These are phyloP conservation scores for Strobilomyces echinocephalus DNA, from an alignment of 768 basidiomycete genomes.

Conservation along the genomic window DNA sequence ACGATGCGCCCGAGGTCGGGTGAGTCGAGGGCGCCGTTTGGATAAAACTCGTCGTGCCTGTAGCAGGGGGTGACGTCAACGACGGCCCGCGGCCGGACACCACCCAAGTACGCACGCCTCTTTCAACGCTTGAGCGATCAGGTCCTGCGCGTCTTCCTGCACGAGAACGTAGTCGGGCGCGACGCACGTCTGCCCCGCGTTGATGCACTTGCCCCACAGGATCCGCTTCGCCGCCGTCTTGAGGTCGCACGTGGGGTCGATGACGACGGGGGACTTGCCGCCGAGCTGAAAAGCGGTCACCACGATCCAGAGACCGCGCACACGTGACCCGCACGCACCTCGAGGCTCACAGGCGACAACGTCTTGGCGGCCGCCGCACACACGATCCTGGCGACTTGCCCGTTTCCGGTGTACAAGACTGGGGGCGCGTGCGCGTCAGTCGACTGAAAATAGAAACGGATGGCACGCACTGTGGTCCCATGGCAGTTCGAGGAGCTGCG, in stretches of 20 bases:
- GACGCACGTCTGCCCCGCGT: slow-evolving; percentile 74
- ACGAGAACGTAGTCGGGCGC: slow-evolving; percentile 57
- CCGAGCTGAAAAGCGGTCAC: slow-evolving; percentile 41
- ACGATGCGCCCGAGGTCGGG: slow-evolving; percentile 51
- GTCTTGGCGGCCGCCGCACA: slow-evolving; percentile 72
- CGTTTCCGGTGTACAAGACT: slow-evolving; percentile 56
- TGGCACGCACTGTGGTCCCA: slow-evolving; percentile 53
- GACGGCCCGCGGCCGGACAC: not conserved
- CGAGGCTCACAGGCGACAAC: slow-evolving; percentile 62
- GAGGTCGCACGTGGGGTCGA: slow-evolving; percentile 68
- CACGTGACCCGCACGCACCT: slow-evolving; percentile 31
- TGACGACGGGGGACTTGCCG: slow-evolving; percentile 71
- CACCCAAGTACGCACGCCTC: slow-evolving; percentile 33
- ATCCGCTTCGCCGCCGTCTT: slow-evolving; percentile 63
- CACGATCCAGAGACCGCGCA: not conserved
- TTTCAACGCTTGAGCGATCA: slow-evolving; percentile 37
- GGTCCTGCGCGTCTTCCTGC: slow-evolving; percentile 36
- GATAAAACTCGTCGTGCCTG: slow-evolving; percentile 34
- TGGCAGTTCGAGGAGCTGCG: slow-evolving; percentile 63
- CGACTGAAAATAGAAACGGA: not conserved
- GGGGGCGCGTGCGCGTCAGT: not conserved
- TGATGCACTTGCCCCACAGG: slow-evolving; percentile 76
- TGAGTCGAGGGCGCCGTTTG: slow-evolving; percentile 39
- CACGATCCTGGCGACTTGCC: slow-evolving; percentile 62
- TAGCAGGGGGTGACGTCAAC: not conserved